Base-by-base conservation (phyloP, 2,329 filamentous ascomycete genomes). In the Pseudopithomyces chartarum region DNA sequence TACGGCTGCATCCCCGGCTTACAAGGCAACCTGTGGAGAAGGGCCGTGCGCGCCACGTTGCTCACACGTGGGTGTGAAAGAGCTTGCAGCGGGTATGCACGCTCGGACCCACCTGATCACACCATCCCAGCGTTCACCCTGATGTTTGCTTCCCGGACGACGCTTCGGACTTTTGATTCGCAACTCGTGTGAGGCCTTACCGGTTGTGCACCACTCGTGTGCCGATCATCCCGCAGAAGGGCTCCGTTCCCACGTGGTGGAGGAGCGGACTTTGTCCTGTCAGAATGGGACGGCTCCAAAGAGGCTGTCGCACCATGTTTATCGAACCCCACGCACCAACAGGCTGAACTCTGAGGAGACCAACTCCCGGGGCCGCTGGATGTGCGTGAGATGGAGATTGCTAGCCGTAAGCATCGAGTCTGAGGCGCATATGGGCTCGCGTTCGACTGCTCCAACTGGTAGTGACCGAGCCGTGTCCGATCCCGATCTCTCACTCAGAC, bases 11-110 rank as follows among this genome's bases (percentile, higher is more conserved):
- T 40, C 38, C 15, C 38, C 40, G 40, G 36, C 38, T 33, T 34
- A 51, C 36, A 20, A 23, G 38, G n/a, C 38, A 10, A 5, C 36
- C 48, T 42, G 48, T n/a, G 36, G 17, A 47, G 29, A 47, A 40
- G 48, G 48, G 17, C 48, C 48, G 38, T 51, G 48, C 48, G n/a
- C 38, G 38, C 48, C 48, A 51, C 48, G 38, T 51, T 51, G 36
- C 48, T 26, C 22, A 42, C 48, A 51, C 48, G 48, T 50, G 47
- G 48, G 38, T 42, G 48, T 51, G 48, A 51, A 42, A 34, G 38
- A 42, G 29, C 23, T 29, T 38, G 48, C 36, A 38, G 38, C 22
- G 23, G 32, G 29, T n/a, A 48, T 13, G 23, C 32, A 38, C 47
- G 34, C 47, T 40, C 47, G 36, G 47, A 23, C 47, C 50, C 46